Conservation (phyloP, 805 yeast species). For the Wickerhamomyces pijperi region DNA sequence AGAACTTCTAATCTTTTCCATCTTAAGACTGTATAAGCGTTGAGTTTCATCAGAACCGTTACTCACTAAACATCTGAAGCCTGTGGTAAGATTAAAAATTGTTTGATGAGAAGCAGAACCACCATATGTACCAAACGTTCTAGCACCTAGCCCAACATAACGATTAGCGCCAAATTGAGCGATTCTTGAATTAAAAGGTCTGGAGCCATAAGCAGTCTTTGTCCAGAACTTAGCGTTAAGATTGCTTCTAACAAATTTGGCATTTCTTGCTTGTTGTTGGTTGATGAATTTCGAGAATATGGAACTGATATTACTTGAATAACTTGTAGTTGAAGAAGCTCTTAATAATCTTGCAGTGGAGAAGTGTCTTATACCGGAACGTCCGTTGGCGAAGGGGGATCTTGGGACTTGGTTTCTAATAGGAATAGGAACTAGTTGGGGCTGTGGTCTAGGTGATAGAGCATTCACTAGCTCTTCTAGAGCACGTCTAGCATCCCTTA, state of each 20-base stretch:
- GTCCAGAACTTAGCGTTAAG: constrained; percentile 12
- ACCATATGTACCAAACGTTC: constrained; percentile 29
- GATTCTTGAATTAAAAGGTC: constrained; percentile 14
- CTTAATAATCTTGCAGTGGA: constrained; percentile 8
- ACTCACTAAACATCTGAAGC: constrained; percentile 27
- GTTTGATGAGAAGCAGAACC: constrained; percentile 39
- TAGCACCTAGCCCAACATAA: constrained; percentile 24
- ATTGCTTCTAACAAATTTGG: constrained; percentile 1
- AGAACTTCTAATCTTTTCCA: constrained; percentile 9
- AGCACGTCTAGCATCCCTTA: constrained; percentile 34
- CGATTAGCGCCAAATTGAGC: constrained; percentile 24
- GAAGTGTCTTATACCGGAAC: constrained; percentile 18
- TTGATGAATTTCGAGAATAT: neutral
- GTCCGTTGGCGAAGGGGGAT: constrained; percentile 8
- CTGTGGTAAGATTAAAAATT: constrained; percentile 43
- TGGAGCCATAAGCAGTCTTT: constrained; percentile 14
- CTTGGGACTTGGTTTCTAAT: constrained; percentile 16
- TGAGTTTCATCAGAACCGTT: constrained; percentile 17
- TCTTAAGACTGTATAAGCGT: constrained; percentile 12
- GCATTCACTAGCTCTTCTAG: constrained; percentile 32
- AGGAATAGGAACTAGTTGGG: constrained; percentile 27
- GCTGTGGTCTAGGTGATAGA: constrained; percentile 22
- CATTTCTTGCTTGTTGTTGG: neutral
- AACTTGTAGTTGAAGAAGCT: constrained; percentile 3
- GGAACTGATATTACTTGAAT: neutral